These are phyloP conservation scores for Mrakia frigida DNA, from an alignment of 768 basidiomycete genomes.

Conservation along the genomic window DNA sequence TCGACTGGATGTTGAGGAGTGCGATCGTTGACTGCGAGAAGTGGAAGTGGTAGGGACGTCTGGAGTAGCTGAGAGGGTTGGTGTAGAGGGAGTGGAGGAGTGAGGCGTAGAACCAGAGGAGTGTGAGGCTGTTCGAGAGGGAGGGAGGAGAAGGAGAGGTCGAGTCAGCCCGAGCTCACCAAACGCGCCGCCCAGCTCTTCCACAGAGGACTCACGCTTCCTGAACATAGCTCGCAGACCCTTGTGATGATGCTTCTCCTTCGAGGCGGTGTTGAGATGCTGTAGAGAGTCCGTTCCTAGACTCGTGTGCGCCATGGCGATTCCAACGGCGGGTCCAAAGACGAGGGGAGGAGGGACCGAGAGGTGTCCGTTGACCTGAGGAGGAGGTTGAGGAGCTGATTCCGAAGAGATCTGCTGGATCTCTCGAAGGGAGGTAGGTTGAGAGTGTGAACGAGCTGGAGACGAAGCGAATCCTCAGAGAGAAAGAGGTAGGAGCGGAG, in stretches of 20 bases:
- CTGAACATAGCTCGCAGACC: slow-evolving; percentile 10
- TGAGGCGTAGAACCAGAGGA: slow-evolving; percentile 3
- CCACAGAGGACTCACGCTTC: slow-evolving; percentile 8
- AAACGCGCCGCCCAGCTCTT: not conserved
- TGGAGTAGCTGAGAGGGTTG: not conserved
- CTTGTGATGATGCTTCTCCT: slow-evolving; percentile 2
- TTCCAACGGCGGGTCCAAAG: not conserved
- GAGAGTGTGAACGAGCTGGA: slow-evolving; percentile 13
- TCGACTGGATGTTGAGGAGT: not conserved
- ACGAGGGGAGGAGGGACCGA: not conserved
- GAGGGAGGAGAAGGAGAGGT: not conserved
- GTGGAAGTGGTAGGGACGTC: not conserved
- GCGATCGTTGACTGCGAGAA: not conserved
- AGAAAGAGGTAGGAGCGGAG: not conserved
- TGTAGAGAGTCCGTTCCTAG: not conserved
- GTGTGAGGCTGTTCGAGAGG: not conserved
- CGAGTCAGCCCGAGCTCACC: not conserved
- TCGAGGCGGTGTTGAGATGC: not conserved
- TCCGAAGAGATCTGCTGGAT: not conserved
- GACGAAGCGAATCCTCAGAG: not conserved
- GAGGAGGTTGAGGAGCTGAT: not conserved
- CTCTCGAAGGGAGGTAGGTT: slow-evolving; percentile 14
- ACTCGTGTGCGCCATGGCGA: not conserved
- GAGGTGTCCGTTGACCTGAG: slow-evolving; percentile 8
- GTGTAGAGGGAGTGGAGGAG: not conserved